Percentiles rank a stretch among this genome's conserved stretches.
These are phyloP conservation scores for Blastobotrys apis DNA, from an alignment of 1,139 yeast species.

Conservation along the genomic window DNA sequence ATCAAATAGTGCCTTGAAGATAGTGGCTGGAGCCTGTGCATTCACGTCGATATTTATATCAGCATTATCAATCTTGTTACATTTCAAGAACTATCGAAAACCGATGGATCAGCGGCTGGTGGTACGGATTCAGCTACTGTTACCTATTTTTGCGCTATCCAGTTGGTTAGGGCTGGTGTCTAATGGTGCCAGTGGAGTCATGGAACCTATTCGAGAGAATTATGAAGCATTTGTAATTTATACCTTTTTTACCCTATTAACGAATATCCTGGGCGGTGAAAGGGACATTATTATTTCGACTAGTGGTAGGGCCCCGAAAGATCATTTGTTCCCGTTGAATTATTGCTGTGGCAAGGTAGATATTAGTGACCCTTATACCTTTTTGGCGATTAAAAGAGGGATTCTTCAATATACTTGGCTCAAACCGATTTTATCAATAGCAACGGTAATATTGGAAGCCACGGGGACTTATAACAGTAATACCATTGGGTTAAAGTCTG, in stretches of 20 bases:
- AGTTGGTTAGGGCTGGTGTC: slow-evolving; percentile 56
- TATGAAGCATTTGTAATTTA: slow-evolving; percentile 96
- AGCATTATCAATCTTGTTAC: slow-evolving; percentile 45
- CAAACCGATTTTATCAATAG: slow-evolving; percentile 70
- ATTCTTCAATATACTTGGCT: slow-evolving; percentile 93
- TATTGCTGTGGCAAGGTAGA: slow-evolving; percentile 58
- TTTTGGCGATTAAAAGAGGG: slow-evolving; percentile 74
- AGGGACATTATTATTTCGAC: slow-evolving; percentile 69
- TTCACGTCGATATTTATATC: slow-evolving; percentile 42
- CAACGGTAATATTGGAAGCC: slow-evolving; percentile 50
- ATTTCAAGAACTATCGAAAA: slow-evolving; percentile 69
- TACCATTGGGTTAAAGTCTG: slow-evolving; percentile 46
- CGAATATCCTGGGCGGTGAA: slow-evolving; percentile 88
- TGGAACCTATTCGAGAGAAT: slow-evolving; percentile 80
- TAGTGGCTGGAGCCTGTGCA: slow-evolving; percentile 22
- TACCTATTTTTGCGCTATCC: slow-evolving; percentile 51
- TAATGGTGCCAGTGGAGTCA: slow-evolving; percentile 43
- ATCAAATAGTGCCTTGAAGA: slow-evolving; percentile 9
- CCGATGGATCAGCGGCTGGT: slow-evolving; percentile 85
- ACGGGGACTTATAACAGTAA: slow-evolving; percentile 46
- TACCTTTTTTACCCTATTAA: slow-evolving; percentile 80
- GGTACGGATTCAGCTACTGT: slow-evolving; percentile 65
- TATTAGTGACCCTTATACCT: slow-evolving; percentile 79
- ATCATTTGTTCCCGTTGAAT: slow-evolving; percentile 58
- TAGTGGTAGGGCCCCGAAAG: slow-evolving; percentile 68